Conservation (phyloP, 768 basidiomycete species). For the Hygrophorus russula region DNA sequence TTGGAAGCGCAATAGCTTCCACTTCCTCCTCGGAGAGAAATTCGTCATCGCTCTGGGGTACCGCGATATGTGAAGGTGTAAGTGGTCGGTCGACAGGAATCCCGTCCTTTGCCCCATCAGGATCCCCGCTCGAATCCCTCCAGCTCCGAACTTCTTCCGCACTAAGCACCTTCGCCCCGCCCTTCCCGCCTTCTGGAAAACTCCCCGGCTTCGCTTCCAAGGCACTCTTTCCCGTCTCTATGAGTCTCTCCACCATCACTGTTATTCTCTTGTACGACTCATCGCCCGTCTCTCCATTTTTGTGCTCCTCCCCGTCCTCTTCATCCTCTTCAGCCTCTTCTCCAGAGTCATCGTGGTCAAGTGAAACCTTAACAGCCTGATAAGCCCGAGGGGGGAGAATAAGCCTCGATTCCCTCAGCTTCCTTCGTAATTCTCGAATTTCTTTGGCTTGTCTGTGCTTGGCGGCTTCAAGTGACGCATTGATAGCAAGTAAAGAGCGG, state of each 20-base stretch:
- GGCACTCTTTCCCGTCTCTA: conserved; percentile 47
- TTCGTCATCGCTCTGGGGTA: conserved; percentile 12
- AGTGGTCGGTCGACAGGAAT: conserved; percentile 2
- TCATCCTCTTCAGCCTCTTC: conserved; percentile 40
- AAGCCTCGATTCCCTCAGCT: conserved; percentile 71
- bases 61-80: conserved; percentile 11
- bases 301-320: conserved; percentile 31
- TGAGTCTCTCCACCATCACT: conserved; percentile 47
- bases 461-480: conserved; percentile 66
- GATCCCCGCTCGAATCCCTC: conserved; percentile 25
- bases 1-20: conserved; percentile 24
- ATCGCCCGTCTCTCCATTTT: conserved; percentile 31
- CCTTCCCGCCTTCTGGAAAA: conserved; percentile 30
- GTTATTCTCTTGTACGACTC: conserved; percentile 53
- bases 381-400: conserved; percentile 60
- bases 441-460: conserved; percentile 77
- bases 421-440: conserved; percentile 75
- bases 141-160: conserved; percentile 62
- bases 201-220: conserved; percentile 49
- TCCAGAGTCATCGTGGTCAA: conserved; percentile 28
- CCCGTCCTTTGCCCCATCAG: background rate
- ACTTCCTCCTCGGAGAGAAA: conserved; percentile 30
- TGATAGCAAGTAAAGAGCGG: conserved; percentile 76
- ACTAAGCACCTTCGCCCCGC: conserved; percentile 56
- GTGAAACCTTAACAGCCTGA: conserved; percentile 42